A percentile compares a stretch with the other conserved stretches of the same genome.
Evolutionary conservation across 2,329 filamentous ascomycete genomes (phyloP).

Genomic region (Fusarium illudens): DNA sequence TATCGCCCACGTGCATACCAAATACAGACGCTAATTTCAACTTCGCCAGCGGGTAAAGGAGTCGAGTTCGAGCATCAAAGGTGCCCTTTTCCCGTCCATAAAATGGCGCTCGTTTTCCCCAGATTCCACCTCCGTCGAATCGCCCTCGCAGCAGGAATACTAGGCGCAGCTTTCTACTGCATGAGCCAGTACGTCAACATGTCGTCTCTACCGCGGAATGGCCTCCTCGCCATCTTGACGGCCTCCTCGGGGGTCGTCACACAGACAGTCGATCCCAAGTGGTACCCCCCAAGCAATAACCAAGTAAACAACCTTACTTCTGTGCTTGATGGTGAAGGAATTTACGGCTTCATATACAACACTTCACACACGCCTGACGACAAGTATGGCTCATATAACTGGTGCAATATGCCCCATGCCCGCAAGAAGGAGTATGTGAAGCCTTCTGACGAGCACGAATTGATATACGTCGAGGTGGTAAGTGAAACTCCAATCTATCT

Average conservation of each 20-base stretch:
- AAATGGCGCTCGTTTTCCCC: constrained; percentile 23
- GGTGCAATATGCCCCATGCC: constrained; percentile 91
- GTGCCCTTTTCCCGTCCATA: not conserved
- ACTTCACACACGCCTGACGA: constrained; percentile 65
- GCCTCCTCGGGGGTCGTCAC: constrained; percentile 9
- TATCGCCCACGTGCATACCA: constrained; percentile 28
- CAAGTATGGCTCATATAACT: constrained; percentile 75
- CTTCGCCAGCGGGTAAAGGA: not conserved
- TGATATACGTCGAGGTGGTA: constrained; percentile 80
- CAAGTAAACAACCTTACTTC: constrained; percentile 68
- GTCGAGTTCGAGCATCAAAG: not conserved
- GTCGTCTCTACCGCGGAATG: constrained; percentile 13
- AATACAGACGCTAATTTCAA: constrained; percentile 23
- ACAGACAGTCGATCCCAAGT: constrained; percentile 54
- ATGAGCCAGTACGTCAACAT: constrained; percentile 25
- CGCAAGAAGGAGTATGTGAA: constrained; percentile 69
- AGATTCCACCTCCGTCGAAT: constrained; percentile 9
- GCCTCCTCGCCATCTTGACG: constrained; percentile 27
- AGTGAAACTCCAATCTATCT: constrained; percentile 39
- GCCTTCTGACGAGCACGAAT: constrained; percentile 63
- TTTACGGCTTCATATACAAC: constrained; percentile 80
- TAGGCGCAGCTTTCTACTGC: constrained; percentile 1
- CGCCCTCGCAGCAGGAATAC: constrained; percentile 6
- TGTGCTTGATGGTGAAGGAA: constrained; percentile 66
- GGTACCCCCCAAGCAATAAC: constrained; percentile 65